A percentile compares a stretch with the other conserved stretches of the same genome.
Conservation (phyloP, 495 filamentous ascomycete species). For the Neurospora africana region DNA sequence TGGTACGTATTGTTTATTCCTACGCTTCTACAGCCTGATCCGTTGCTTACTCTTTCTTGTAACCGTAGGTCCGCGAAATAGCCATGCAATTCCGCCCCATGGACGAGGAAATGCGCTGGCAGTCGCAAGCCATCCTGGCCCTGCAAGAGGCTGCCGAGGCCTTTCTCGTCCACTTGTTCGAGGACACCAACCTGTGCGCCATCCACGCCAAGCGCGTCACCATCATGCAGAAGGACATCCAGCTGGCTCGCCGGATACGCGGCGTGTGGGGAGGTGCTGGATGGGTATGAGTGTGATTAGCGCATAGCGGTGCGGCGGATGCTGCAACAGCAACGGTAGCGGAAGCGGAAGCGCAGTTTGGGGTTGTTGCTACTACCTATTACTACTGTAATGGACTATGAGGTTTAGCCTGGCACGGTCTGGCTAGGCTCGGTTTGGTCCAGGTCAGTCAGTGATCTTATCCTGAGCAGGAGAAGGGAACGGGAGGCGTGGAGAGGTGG, state of each 20-base stretch:
- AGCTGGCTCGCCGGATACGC: slow-evolving; percentile 76
- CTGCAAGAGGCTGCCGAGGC: slow-evolving; percentile 89
- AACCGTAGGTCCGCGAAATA: slow-evolving; percentile 68
- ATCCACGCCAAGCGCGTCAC: slow-evolving; percentile 94
- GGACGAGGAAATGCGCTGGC: slow-evolving; percentile 67
- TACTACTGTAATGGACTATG: background rate
- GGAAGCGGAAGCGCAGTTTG: background rate
- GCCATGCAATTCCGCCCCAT: slow-evolving; percentile 43
- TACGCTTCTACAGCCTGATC: background rate
- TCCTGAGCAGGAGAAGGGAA: background rate
- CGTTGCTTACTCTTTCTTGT: background rate
- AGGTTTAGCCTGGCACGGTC: background rate
- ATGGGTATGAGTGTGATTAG: slow-evolving; percentile 11
- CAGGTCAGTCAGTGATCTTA: background rate
- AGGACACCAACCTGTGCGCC: slow-evolving; percentile 90
- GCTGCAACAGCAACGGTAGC: background rate
- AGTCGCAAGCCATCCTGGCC: slow-evolving; percentile 80
- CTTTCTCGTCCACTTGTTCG: slow-evolving; percentile 87
- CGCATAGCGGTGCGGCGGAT: background rate
- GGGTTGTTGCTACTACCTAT: background rate
- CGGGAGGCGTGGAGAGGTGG: background rate
- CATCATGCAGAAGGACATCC: slow-evolving; percentile 96
- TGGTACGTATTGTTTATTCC: slow-evolving; percentile 42
- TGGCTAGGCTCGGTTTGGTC: background rate
- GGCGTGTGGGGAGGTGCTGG: slow-evolving; percentile 44